Evolutionary conservation across 2,329 filamentous ascomycete genomes (phyloP), one percentile per base, ranked within the genome.

Genomic region (Ascochyta rabiei): DNA sequence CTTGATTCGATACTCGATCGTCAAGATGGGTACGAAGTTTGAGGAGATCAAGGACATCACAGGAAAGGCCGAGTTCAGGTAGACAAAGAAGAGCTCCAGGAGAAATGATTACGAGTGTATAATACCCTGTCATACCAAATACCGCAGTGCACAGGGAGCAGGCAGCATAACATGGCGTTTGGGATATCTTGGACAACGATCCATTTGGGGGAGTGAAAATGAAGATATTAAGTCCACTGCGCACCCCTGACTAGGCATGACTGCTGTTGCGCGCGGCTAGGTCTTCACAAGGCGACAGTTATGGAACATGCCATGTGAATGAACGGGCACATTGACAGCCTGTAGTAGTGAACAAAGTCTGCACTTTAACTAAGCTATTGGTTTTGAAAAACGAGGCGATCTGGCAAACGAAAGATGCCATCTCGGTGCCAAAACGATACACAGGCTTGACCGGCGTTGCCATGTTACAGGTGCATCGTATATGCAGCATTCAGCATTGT

Each of bases 1-100:
- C 53, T 90, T 98, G 86, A 89, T 99, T 60, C 86, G 92, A 55
- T 89, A 93, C 68, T 88, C 87, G 23, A 87, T 93, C 56, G 92
- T 98, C 53, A 96, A 93, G 82, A 81, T 98, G 62, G 93, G 93
- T 8, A 78, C 80, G 55, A 87, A 82, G 71, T 75, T 88, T 60
- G 81, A 85, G 63, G 82, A 86, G 64, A 82, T 88, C 59, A 84
- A 82, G 72, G 78, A 84, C 68, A 77, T 86, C 30, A 72, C 75
- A 9, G 85, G 86, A 15, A 75, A 79, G 63, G 82, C 83, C 46
- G 76, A 80, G 45, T 87, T 75, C 45, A 64, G 63, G 42, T 69
- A 38, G 28, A 35, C n/a, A 7, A 43, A 26, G 38, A 28, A 34
- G n/a, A 31, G n/a, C 13, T 4, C 5, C 1, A 16, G n/a, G n/a